Conservation (phyloP, 1,284 basidiomycete species). For the Pisolithus thermaeus region DNA sequence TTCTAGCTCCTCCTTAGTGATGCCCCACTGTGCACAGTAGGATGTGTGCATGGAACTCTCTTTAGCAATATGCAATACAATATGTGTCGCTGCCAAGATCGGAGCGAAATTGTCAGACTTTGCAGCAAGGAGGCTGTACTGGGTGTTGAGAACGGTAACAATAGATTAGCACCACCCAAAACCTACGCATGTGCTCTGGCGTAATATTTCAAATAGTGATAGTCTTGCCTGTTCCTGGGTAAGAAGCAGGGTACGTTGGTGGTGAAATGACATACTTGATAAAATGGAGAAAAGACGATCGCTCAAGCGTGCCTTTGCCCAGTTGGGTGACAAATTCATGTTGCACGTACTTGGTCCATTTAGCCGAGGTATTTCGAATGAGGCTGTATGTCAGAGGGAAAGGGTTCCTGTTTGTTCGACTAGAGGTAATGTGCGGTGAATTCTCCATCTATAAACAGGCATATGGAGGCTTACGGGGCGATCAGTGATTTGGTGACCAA, state of each 20-base stretch:
- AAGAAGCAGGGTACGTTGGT: background rate
- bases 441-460: background rate
- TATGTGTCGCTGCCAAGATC: slow-evolving; percentile 62
- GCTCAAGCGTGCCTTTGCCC: slow-evolving; percentile 64
- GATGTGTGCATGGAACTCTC: slow-evolving; percentile 73
- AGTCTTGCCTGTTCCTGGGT: slow-evolving; percentile 55
- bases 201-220: slow-evolving; percentile 75
- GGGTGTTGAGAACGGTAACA: background rate
- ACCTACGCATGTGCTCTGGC: slow-evolving; percentile 65
- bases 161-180: background rate
- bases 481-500: slow-evolving; percentile 47
- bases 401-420: slow-evolving; percentile 55
- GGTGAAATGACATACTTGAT: slow-evolving; percentile 53
- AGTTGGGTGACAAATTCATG: slow-evolving; percentile 81
- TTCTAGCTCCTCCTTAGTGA: slow-evolving; percentile 56
- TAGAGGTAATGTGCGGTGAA: slow-evolving; percentile 21
- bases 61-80: slow-evolving; percentile 58
- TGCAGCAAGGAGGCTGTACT: slow-evolving; percentile 62
- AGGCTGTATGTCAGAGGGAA: slow-evolving; percentile 68
- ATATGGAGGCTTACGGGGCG: slow-evolving; percentile 44
- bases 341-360: slow-evolving; percentile 76
- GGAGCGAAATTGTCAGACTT: slow-evolving; percentile 66
- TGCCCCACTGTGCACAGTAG: slow-evolving; percentile 68
- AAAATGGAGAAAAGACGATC: slow-evolving; percentile 75
- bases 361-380: slow-evolving; percentile 48